Base-by-base conservation (phyloP, 495 filamentous ascomycete species). In the Gamarada debralockiae region DNA sequence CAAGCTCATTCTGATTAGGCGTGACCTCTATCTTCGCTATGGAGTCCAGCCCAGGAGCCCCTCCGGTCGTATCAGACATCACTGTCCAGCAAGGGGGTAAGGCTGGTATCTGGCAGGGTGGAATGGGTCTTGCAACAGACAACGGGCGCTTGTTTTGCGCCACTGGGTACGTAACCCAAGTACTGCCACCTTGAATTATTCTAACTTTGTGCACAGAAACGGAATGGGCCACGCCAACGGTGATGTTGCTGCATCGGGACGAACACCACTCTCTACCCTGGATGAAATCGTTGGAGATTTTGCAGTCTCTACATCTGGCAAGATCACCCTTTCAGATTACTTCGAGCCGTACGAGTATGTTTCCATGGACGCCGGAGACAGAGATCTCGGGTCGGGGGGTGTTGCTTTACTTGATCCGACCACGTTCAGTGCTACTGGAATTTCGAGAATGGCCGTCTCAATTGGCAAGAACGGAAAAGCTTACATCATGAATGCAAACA, bases 391-490 rank as follows among this genome's bases (percentile, higher is more conserved):
- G 33, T 13, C 33, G 12, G 15, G 33, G 2, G 12, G 12, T 36
- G 12, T 36, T 2, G 33, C 12, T 13, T 36, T 36, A 36, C 33
- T 36, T 13, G n/a, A n/a, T n/a, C 33, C 33, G 15, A 36, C 12
- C 33, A 15, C 12, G 6, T 76, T 77, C 57, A 64, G 57, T 18
- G 65, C 69, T 24, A 57, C 61, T 23, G 62, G 64, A n/a, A 64
- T 72, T 20, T 55, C 56, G 15, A 63, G 69, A 10, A 69, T 75
- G 8, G 68, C 64, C 1, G 65, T 74, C 10, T 62, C 67, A 1
- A 63, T 67, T 21, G 73, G 73, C 3, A 75, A 76, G 58, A 72
- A 71, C 29, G 72, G 66, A 7, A 75, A 76, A 59, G 68, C 65
- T 8, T 77, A 77, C 41, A 61, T 74, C 44, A 52, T 73, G 31